Evolutionary conservation across 202 grass and related monocot genomes (phyloP), one percentile per base, ranked within the genome.

Genomic region (Brachypodium distachyon): DNA sequence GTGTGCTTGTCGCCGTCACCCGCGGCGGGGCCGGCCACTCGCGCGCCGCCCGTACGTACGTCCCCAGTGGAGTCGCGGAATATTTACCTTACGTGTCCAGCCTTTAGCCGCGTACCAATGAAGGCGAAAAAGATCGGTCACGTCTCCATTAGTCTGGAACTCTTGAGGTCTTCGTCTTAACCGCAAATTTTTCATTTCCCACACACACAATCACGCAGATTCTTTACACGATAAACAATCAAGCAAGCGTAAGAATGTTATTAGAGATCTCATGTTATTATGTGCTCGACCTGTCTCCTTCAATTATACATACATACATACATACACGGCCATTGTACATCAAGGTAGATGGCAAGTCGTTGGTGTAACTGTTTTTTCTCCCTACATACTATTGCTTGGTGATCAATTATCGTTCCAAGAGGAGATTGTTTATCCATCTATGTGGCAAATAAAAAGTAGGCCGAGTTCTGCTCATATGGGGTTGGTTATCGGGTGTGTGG

Each of bases 51-150:
- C 85, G 63, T 74, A n/a, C n/a, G n/a, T n/a, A n/a, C n/a, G n/a
- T n/a, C n/a, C 82, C 9, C 9, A 22, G 33, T 8, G 44, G 38
- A 60, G 34, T 19, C 17, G 17, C 51, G 36, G 51, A 42, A 46
- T 18, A 52, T n/a, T 23, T 52, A 75, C 74, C 6, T 13, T 60
- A 50, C 60, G 70, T 70, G 53, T 68, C 65, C 53, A 46, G 47
- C 57, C 48, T 12, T 19, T n/a, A 18, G 42, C 25, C 68, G 12
- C 61, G 36, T 19, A 26, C 18, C 22, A 29, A 61, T 38, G 71
- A 43, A 21, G 34, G 62, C 61, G 12, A 63, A 72, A 75, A 80
- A 75, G 32, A 13, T n/a, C n/a, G n/a, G n/a, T n/a, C n/a, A n/a
- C n/a, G n/a, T n/a, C n/a, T n/a, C n/a, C n/a, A n/a, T n/a, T n/a